These are phyloP conservation scores for Marsdenia floribunda DNA, from an alignment of 257 asterid genomes.

Conservation along the genomic window DNA sequence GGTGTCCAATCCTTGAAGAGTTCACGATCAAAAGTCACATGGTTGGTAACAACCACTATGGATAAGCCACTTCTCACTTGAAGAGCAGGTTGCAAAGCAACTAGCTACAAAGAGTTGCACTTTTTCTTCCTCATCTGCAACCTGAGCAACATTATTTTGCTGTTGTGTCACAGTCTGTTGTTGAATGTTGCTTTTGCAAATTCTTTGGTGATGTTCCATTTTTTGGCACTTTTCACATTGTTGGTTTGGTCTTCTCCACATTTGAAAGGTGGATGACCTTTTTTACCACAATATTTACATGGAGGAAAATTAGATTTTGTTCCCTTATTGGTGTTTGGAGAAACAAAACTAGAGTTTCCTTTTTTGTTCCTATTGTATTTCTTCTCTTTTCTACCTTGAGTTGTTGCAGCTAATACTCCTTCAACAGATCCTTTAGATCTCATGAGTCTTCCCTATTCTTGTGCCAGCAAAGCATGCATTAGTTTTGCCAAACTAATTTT, in stretches of 20 bases:
- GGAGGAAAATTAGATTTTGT: not conserved
- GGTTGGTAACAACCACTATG: not conserved
- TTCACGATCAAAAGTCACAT: constrained; percentile 1
- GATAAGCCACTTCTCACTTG: not conserved
- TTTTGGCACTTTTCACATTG: not conserved
- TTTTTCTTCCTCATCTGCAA: not conserved
- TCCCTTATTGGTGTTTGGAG: not conserved
- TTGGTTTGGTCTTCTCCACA: not conserved
- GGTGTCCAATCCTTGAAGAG: not conserved
- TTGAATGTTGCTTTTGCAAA: not conserved
- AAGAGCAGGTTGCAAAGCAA: not conserved
- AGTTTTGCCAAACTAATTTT: constrained; percentile 11
- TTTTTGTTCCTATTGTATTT: not conserved
- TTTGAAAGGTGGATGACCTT: not conserved
- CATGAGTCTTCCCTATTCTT: constrained; percentile 18
- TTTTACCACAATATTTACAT: not conserved
- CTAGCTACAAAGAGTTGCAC: not conserved
- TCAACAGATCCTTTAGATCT: not conserved
- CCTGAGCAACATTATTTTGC: too few species aligned
- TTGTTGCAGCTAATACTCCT: not conserved
- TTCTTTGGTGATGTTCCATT: not conserved
- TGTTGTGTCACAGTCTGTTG: not conserved
- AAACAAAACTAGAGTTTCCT: not conserved
- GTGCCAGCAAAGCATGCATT: constrained; percentile 12
- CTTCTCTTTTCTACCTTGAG: not conserved